phyloP scores from a whole-genome alignment of 768 basidiomycete species.

The Hericium alpestre region DNA sequence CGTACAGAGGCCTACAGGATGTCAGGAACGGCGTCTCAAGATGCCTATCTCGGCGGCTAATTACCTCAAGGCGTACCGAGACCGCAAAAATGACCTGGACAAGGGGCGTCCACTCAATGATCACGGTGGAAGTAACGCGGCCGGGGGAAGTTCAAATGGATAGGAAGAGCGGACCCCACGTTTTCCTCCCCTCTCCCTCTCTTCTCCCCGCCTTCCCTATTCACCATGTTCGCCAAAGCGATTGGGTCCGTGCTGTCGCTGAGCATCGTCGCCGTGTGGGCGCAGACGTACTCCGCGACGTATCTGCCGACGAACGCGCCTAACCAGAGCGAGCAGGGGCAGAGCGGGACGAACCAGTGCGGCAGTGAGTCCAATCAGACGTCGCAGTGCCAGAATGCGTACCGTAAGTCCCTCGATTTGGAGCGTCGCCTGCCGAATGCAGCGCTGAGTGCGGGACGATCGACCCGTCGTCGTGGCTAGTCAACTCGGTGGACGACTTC shows the following conservation, averaged over 20 bases:
- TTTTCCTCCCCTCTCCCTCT: background rate
- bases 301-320: slow-evolving; percentile 41
- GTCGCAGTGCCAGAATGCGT: slow-evolving; percentile 59
- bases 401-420: slow-evolving; percentile 27
- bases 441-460: background rate
- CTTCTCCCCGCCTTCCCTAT: background rate
- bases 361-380: slow-evolving; percentile 42
- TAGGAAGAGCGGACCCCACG: background rate
- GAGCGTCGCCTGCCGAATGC: background rate
- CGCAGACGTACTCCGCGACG: slow-evolving; percentile 32
- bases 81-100: background rate
- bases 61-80: background rate
- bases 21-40: background rate
- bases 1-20: too few relatives aligned
- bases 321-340: slow-evolving; percentile 42
- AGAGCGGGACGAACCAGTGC: slow-evolving; percentile 57
- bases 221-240: slow-evolving; percentile 4
- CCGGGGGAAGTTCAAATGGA: background rate
- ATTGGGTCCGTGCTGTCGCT: slow-evolving; percentile 7
- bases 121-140: background rate
- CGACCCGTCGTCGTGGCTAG: slow-evolving; percentile 19
- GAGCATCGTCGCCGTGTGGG: slow-evolving; percentile 13
- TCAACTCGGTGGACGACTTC: slow-evolving; percentile 50
- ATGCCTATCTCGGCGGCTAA: background rate
- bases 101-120: background rate